phyloP scores from a whole-genome alignment of 129 eudicot genomes.

The Lactuca sativa region DNA sequence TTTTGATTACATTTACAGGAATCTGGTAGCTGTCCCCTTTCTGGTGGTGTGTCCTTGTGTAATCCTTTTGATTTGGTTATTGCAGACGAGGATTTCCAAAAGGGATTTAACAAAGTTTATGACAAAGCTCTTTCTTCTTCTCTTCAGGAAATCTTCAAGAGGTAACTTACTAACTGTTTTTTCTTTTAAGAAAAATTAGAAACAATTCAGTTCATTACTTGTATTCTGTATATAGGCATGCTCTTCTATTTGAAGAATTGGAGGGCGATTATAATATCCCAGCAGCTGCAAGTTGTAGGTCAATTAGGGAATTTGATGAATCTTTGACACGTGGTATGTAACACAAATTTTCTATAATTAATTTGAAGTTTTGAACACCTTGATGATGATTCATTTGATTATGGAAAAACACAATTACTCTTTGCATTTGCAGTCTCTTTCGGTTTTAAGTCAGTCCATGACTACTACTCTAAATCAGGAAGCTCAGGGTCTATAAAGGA shows the following conservation, averaged over 20 bases:
- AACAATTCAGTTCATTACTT: background rate
- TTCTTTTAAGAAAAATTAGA: background rate
- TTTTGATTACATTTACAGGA: slow-evolving; percentile 50
- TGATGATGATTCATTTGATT: background rate
- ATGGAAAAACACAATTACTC: slow-evolving; percentile 3
- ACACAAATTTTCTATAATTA: background rate
- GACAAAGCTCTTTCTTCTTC: slow-evolving; percentile 76
- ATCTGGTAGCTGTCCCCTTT: slow-evolving; percentile 60
- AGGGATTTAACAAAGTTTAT: slow-evolving; percentile 82
- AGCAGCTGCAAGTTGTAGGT: slow-evolving; percentile 68
- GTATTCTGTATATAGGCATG: slow-evolving; percentile 56
- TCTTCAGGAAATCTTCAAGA: slow-evolving; percentile 66
- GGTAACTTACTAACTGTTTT: slow-evolving; percentile 28
- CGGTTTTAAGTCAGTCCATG: slow-evolving; percentile 96
- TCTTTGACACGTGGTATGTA: slow-evolving; percentile 77
- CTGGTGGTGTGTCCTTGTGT: slow-evolving; percentile 97
- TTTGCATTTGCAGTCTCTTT: slow-evolving; percentile 66
- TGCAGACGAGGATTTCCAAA: slow-evolving; percentile 83
- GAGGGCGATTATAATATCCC: slow-evolving; percentile 78
- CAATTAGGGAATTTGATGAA: slow-evolving; percentile 88
- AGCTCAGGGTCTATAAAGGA: slow-evolving; percentile 68
- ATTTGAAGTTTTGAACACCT: slow-evolving; percentile 5
- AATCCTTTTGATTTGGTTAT: slow-evolving; percentile 83
- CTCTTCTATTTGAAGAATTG: slow-evolving; percentile 77
- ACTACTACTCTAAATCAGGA: slow-evolving; percentile 80